phyloP scores from a whole-genome alignment of 352 stramenopile species.

The Phytopythium cucurbitacearum region DNA sequence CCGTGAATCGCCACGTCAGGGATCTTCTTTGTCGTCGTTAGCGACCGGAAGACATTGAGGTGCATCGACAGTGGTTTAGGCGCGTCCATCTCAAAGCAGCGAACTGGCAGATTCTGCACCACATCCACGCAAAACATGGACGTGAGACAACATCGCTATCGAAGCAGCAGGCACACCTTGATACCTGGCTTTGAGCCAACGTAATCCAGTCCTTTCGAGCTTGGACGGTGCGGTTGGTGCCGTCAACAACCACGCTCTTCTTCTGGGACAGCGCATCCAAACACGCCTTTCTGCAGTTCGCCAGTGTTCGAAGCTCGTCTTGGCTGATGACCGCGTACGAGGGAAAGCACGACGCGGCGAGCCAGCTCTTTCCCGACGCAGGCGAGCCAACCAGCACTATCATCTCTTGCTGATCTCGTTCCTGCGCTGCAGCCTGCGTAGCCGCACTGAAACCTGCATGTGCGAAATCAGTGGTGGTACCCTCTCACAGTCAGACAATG shows the following conservation, averaged over 20 bases:
- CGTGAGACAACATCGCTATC: not conserved
- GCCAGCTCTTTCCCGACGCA: conserved; percentile 73
- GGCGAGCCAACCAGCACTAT: conserved; percentile 69
- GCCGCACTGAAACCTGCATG: no score
- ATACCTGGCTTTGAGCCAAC: conserved; percentile 61
- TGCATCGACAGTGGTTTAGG: conserved; percentile 78
- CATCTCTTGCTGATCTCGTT: conserved; percentile 42
- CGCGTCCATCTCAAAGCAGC: conserved; percentile 79
- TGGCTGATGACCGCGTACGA: conserved; percentile 78
- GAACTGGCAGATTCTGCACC: conserved; percentile 42
- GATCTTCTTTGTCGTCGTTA: conserved; percentile 71
- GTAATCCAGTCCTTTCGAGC: conserved; percentile 67
- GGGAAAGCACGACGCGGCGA: conserved; percentile 34
- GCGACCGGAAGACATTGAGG: conserved; percentile 77
- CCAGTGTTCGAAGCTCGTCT: conserved; percentile 76
- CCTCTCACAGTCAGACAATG: no score
- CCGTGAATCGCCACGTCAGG: conserved; percentile 85
- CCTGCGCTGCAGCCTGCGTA: no score
- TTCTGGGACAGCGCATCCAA: conserved; percentile 44
- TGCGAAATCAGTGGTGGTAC: no score
- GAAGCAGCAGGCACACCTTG: not conserved
- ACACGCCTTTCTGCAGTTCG: conserved; percentile 71
- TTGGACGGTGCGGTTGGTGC: conserved; percentile 71
- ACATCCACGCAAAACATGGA: not conserved
- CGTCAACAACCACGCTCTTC: conserved; percentile 83